Percentiles rank a stretch among this genome's conserved stretches.
Conservation (phyloP, 1,284 basidiomycete species). For the Apiotrichum sp. region DNA sequence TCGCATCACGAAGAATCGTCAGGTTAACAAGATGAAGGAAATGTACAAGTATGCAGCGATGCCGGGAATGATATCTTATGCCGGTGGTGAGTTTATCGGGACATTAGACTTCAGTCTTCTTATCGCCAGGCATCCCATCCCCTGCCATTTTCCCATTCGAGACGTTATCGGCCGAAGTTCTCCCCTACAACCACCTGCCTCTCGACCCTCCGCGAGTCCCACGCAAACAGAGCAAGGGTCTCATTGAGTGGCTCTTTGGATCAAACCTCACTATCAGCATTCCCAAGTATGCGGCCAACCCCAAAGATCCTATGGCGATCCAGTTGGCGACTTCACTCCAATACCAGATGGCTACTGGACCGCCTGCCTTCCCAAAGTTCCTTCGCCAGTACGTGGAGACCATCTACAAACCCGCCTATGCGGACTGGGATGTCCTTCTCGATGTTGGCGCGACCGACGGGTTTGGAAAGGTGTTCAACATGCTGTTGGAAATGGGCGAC, state of each 20-base stretch:
- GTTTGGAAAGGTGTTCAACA: slow-evolving; percentile 45
- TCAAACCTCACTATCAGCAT: slow-evolving; percentile 52
- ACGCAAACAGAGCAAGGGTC: slow-evolving; percentile 31
- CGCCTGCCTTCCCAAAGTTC: slow-evolving; percentile 41
- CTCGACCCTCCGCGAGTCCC: slow-evolving; percentile 53
- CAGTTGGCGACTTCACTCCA: slow-evolving; percentile 65
- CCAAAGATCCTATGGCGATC: slow-evolving; percentile 47
- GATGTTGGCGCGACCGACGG: slow-evolving; percentile 74
- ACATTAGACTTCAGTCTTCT: neutral
- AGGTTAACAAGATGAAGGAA: slow-evolving; percentile 58
- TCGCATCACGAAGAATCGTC: slow-evolving; percentile 53
- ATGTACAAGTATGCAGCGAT: slow-evolving; percentile 38
- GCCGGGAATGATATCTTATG: slow-evolving; percentile 29
- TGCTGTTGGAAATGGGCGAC: slow-evolving; percentile 71
- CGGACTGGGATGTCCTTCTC: slow-evolving; percentile 59
- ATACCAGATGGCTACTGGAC: slow-evolving; percentile 54
- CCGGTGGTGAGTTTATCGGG: slow-evolving; percentile 7
- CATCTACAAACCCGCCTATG: slow-evolving; percentile 64
- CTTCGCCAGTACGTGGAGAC: slow-evolving; percentile 56
- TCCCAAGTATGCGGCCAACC: slow-evolving; percentile 52
- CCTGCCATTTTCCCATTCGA: slow-evolving; percentile 49
- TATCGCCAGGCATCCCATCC: slow-evolving; percentile 39
- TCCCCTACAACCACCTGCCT: slow-evolving; percentile 36
- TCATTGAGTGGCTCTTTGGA: slow-evolving; percentile 61
- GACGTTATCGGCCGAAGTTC: slow-evolving; percentile 39